A percentile compares a stretch with the other conserved stretches of the same genome.
Conservation (phyloP, 495 filamentous ascomycete species). For the Bombardia bombarda region DNA sequence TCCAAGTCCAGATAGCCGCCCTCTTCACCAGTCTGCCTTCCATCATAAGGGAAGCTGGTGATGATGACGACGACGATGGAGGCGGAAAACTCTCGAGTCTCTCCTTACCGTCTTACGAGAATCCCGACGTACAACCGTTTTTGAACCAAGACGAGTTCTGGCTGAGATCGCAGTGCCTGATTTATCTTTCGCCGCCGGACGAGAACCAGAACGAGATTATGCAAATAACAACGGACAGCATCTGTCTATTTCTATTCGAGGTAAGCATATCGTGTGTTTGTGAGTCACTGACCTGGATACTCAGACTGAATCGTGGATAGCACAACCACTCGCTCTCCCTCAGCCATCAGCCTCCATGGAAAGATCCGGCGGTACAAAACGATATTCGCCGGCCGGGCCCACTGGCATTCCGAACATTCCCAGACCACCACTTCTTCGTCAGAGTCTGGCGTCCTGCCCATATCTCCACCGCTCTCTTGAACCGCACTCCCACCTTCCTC, state of each 20-base stretch:
- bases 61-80: conserved; percentile 10
- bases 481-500: conserved; percentile 35
- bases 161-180: conserved; percentile 25
- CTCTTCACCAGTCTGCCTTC: conserved; percentile 21
- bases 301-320: conserved; percentile 12
- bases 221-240: conserved; percentile 14
- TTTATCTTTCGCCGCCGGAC: conserved; percentile 20
- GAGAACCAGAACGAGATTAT: conserved; percentile 7
- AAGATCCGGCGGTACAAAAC: conserved; percentile 13
- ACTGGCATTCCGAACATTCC: conserved; percentile 30
- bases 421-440: conserved; percentile 41
- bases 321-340: conserved; percentile 25
- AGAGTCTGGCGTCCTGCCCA: conserved; percentile 33
- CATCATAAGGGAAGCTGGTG: conserved; percentile 9
- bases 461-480: conserved; percentile 36
- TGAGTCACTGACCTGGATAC: conserved; percentile 1
- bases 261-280: conserved; percentile 13
- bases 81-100: conserved; percentile 6
- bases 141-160: conserved; percentile 26
- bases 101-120: conserved; percentile 17
- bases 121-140: conserved; percentile 21
- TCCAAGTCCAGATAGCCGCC: conserved; percentile 29
- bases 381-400: conserved; percentile 35
- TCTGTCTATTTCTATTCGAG: conserved; percentile 39
- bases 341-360: conserved; percentile 22